Conservation (phyloP, 2,329 filamentous ascomycete genomes). For the Aspergillus chevalieri region DNA sequence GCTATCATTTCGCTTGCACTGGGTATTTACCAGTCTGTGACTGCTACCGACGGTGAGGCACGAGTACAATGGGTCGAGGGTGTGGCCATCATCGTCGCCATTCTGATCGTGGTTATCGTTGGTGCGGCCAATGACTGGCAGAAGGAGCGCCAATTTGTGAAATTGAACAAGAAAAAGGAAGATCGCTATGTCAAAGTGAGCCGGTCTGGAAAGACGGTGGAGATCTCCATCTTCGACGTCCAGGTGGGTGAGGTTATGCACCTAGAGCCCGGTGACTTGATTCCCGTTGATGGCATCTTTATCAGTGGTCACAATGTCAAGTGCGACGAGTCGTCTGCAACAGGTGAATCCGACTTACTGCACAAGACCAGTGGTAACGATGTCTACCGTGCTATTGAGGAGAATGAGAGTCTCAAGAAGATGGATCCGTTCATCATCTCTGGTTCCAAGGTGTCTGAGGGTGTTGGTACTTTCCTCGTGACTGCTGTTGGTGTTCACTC, state of each 20-base stretch:
- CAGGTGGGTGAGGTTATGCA: conserved; percentile 69
- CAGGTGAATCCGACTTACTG: conserved; percentile 68
- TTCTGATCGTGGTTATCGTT: conserved; percentile 68
- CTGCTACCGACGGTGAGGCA: conserved; percentile 46
- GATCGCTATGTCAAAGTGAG: conserved; percentile 68
- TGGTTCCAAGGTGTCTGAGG: conserved; percentile 70
- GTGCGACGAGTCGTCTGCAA: conserved; percentile 69
- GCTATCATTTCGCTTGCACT: conserved; percentile 68
- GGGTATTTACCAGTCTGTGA: conserved; percentile 67
- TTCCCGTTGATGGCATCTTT: conserved; percentile 66
- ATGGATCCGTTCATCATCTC: conserved; percentile 76
- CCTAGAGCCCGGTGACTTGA: conserved; percentile 66
- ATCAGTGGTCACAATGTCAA: conserved; percentile 61
- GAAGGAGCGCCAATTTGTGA: conserved; percentile 74
- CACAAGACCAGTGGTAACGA: conserved; percentile 62
- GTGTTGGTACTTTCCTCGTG: conserved; percentile 68
- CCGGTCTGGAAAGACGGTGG: conserved; percentile 64
- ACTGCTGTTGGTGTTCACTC: conserved; percentile 69
- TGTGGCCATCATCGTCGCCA: conserved; percentile 70
- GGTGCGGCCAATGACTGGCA: conserved; percentile 78
- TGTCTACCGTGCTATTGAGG: conserved; percentile 58
- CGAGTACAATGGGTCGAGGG: conserved; percentile 76
- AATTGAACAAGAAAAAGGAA: conserved; percentile 73
- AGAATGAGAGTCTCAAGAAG: conserved; percentile 55
- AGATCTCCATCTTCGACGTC: conserved; percentile 65